These are phyloP conservation scores for Aleurites moluccanus DNA, from an alignment of 441 rosid species.

Conservation along the genomic window DNA sequence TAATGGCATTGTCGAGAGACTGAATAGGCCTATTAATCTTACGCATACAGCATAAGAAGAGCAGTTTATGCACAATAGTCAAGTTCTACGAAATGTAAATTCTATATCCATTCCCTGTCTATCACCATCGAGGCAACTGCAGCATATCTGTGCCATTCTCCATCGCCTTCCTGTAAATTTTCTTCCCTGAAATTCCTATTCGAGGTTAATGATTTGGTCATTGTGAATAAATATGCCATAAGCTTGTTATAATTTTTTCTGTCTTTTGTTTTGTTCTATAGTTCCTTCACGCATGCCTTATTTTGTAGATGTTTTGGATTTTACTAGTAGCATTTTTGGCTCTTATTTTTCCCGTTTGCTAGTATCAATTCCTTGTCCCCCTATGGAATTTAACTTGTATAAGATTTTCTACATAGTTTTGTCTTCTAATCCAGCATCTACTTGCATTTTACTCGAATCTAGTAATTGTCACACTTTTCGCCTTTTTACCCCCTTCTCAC, in stretches of 20 bases:
- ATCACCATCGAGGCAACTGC: constrained; percentile 17
- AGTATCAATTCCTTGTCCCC: constrained; percentile 15
- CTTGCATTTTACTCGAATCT: constrained; percentile 19
- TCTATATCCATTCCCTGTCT: constrained; percentile 28
- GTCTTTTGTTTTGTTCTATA: constrained; percentile 6
- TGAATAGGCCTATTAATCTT: constrained; percentile 62
- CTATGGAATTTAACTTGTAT: neutral
- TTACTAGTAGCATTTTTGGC: constrained; percentile 19
- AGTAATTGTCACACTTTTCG: neutral
- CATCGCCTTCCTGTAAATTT: constrained; percentile 41
- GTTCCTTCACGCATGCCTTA: neutral
- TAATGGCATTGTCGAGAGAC: constrained; percentile 67
- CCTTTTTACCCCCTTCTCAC: neutral
- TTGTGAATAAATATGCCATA: constrained; percentile 44
- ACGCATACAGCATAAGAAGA: constrained; percentile 80
- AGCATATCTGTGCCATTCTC: constrained; percentile 16
- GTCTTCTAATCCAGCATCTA: neutral
- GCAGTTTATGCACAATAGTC: constrained; percentile 7
- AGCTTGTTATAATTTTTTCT: constrained; percentile 19
- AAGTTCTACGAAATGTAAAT: constrained; percentile 49
- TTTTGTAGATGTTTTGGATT: constrained; percentile 8
- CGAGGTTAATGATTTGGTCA: constrained; percentile 32
- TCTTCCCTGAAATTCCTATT: constrained; percentile 24
- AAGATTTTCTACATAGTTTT: constrained; percentile 12
- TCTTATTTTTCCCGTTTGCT: constrained; percentile 13